These are phyloP conservation scores for Kalmanozyma brasiliensis DNA, from an alignment of 1,284 basidiomycete species.

Conservation along the genomic window DNA sequence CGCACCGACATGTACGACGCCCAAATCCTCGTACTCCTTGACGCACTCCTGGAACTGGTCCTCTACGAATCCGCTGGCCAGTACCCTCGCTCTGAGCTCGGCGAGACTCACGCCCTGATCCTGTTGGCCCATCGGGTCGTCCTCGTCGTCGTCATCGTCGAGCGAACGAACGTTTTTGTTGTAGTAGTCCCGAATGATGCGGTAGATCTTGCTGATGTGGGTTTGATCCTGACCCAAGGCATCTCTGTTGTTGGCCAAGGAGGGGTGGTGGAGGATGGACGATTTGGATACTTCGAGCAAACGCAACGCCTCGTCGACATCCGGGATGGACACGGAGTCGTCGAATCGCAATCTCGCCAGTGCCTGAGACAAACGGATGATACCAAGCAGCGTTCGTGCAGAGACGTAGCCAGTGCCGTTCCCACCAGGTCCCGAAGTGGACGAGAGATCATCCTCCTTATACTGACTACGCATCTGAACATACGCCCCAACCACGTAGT, in stretches of 20 bases:
- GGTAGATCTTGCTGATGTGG: constrained; percentile 62
- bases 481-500: constrained; percentile 93
- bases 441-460: constrained; percentile 88
- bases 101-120: constrained; percentile 10
- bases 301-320: constrained; percentile 96
- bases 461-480: constrained; percentile 91
- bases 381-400: constrained; percentile 92
- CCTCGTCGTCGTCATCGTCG: constrained; percentile 4
- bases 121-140: constrained; percentile 7
- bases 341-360: constrained; percentile 89
- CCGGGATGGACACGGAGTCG: constrained; percentile 80
- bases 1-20: constrained; percentile 27
- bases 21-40: constrained; percentile 42
- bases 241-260: constrained; percentile 18
- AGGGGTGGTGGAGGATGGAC: constrained; percentile 71
- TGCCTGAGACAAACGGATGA: constrained; percentile 92
- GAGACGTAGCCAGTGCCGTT: constrained; percentile 78
- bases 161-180: neutral
- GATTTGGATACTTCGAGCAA: constrained; percentile 97
- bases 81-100: constrained; percentile 17
- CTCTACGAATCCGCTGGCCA: constrained; percentile 46
- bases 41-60: constrained; percentile 52
- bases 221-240: constrained; percentile 41
- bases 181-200: constrained; percentile 63
- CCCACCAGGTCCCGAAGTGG: constrained; percentile 72